These are phyloP conservation scores for Saccharomyces jurei DNA, from an alignment of 805 yeast species.

Conservation along the genomic window DNA sequence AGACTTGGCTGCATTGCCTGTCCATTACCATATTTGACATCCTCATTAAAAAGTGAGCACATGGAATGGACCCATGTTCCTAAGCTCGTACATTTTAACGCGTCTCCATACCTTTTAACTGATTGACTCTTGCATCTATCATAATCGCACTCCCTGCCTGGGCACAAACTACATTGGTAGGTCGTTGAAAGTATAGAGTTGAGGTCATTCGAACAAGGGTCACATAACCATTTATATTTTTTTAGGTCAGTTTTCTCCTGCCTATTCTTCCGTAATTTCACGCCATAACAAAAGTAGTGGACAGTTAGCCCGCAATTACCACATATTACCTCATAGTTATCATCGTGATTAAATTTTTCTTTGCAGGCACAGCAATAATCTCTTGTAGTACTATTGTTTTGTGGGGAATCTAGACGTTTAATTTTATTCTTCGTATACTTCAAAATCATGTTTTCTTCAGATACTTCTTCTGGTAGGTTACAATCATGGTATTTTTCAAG, in stretches of 20 bases:
- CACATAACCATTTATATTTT: conserved; percentile 65
- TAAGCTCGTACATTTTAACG: conserved; percentile 55
- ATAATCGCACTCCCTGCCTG: conserved; percentile 42
- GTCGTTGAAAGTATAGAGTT: conserved; percentile 50
- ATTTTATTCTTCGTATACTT: background rate
- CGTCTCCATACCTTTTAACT: conserved; percentile 45
- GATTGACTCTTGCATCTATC: conserved; percentile 39
- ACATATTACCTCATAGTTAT: conserved; percentile 39
- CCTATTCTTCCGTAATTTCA: conserved; percentile 9
- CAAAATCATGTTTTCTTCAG: background rate
- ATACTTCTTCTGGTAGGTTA: background rate
- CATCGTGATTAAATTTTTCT: conserved; percentile 13
- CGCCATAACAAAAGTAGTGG: conserved; percentile 67
- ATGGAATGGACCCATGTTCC: conserved; percentile 73
- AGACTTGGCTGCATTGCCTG: conserved; percentile 40
- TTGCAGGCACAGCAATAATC: conserved; percentile 55
- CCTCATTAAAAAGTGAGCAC: conserved; percentile 54
- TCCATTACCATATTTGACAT: conserved; percentile 37
- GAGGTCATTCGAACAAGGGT: conserved; percentile 63
- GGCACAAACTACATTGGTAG: conserved; percentile 62
- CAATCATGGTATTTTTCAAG: background rate
- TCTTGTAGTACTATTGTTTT: background rate
- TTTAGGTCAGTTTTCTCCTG: background rate
- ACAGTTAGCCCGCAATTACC: conserved; percentile 58
- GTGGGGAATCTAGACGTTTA: background rate